Evolutionary conservation across 1,284 basidiomycete species (phyloP), one percentile per base, ranked within the genome.

Genomic region (Athelia sp.): DNA sequence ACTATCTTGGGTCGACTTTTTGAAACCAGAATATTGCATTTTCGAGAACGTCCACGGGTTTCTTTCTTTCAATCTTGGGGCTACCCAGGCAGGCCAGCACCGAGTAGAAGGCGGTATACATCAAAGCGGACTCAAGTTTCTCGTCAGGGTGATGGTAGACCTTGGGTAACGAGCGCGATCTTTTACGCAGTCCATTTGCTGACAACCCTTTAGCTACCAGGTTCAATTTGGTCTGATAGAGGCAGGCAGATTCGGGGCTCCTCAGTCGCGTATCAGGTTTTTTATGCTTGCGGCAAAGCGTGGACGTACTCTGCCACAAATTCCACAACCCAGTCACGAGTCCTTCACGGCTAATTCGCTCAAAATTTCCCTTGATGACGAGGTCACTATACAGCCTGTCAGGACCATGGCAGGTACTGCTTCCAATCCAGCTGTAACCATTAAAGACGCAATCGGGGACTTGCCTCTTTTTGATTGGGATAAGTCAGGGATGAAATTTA

Each of bases 31-130:
- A n/a, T 79, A 77, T 49, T 79, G 77, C 52, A 73, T 82, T 54
- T 78, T 89, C 42, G 87, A 90, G 62, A 90, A 90, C 56, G 87
- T 90, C 11, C 70, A 76, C 0, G 87, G 87, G 0, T 88, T 90
- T 57, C 57, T 87, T 1, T 64, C 59, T 13, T 84, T 73, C 55
- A 74, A 67, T 13, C 73, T 88, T 17, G 74, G 76, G 48, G 70
- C 78, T 0, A 64, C 55, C 8, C 82, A 85, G 57, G 67, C 64
- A 3, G 67, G 71, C n/a, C 56, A 56, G 24, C 64, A 84, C 61
- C 59, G 63, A 17, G 66, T 81, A 0, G 70, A 70, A 44, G 84
- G 82, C 17, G 84, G 82, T 0, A 77, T 87, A 34, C 68, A 74
- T 23, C 78, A 78, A 73, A 87, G 88, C 10, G 82, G 84, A 0